Evolutionary conservation across 2,329 filamentous ascomycete species (phyloP).

Genomic region (Westerdykella sp.): DNA sequence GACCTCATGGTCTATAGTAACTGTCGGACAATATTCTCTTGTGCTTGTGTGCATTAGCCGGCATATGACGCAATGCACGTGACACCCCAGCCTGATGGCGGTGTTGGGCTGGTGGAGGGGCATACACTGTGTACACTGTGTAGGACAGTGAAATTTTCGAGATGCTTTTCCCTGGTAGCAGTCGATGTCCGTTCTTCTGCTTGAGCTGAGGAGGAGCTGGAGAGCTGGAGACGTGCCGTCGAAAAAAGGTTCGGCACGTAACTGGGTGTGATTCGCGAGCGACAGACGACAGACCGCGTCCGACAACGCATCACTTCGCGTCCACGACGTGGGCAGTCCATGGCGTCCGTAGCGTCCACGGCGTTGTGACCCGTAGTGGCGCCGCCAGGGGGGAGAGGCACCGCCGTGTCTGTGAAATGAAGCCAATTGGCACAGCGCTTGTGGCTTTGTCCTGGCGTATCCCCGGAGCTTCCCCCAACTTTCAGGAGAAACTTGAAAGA

Average conservation of each 20-base stretch:
- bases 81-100: background rate
- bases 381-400: background rate
- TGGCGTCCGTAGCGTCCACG: too few species aligned
- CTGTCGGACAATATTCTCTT: constrained; percentile 1
- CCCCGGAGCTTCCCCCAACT: background rate
- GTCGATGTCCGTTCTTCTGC: background rate
- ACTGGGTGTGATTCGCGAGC: background rate
- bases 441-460: too few species aligned
- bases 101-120: too few species aligned
- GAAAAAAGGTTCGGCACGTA: background rate
- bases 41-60: background rate
- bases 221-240: background rate
- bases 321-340: background rate
- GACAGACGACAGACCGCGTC: background rate
- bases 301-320: background rate
- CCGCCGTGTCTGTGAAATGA: too few species aligned
- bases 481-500: background rate
- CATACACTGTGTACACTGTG: too few species aligned
- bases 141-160: background rate
- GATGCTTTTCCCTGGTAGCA: too few species aligned
- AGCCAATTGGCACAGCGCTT: background rate
- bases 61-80: background rate
- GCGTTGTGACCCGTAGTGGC: background rate
- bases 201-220: background rate
- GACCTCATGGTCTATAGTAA: background rate